Evolutionary conservation across 2,329 filamentous ascomycete species (phyloP).

Genomic region (Diaporthe velutina): DNA sequence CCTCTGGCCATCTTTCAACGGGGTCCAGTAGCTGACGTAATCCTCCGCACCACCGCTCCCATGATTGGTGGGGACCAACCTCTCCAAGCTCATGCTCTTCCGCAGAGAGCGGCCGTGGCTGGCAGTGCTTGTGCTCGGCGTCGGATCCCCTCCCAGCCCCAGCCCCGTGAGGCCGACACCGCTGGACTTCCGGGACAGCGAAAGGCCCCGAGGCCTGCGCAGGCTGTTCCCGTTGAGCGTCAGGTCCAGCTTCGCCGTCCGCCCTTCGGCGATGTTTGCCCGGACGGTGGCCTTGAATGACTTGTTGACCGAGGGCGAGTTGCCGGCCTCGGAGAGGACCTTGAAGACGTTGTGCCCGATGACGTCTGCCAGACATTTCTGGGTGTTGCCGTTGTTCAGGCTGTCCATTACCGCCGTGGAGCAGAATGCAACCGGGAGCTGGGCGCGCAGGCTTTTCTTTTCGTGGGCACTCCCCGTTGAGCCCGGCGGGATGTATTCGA

Average conservation of each 20-base stretch:
- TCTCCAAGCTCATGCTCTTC: constrained; percentile 34
- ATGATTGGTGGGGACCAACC: background rate
- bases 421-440: constrained; percentile 30
- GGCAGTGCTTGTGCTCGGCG: background rate
- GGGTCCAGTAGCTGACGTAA: constrained; percentile 37
- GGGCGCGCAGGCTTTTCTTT: constrained; percentile 14
- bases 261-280: constrained; percentile 21
- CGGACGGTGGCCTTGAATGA: constrained; percentile 28
- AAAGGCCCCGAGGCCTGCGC: constrained; percentile 16
- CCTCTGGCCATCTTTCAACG: constrained; percentile 28
- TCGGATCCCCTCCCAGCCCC: background rate
- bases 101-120: background rate
- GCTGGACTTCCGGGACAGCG: constrained; percentile 26
- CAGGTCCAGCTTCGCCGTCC: constrained; percentile 27
- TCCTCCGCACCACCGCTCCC: background rate
- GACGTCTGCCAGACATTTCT: constrained; percentile 4
- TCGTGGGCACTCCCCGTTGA: background rate
- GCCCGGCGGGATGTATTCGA: constrained; percentile 16
- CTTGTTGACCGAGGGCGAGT: constrained; percentile 32
- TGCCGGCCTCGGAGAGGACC: constrained; percentile 18
- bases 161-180: background rate
- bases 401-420: constrained; percentile 24
- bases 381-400: constrained; percentile 13
- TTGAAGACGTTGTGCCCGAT: constrained; percentile 33
- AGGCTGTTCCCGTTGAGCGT: constrained; percentile 14